Percentiles rank a stretch among this genome's conserved stretches.
Evolutionary conservation across 2,329 filamentous ascomycete genomes (phyloP).

Genomic region (Elsinoe perseae): DNA sequence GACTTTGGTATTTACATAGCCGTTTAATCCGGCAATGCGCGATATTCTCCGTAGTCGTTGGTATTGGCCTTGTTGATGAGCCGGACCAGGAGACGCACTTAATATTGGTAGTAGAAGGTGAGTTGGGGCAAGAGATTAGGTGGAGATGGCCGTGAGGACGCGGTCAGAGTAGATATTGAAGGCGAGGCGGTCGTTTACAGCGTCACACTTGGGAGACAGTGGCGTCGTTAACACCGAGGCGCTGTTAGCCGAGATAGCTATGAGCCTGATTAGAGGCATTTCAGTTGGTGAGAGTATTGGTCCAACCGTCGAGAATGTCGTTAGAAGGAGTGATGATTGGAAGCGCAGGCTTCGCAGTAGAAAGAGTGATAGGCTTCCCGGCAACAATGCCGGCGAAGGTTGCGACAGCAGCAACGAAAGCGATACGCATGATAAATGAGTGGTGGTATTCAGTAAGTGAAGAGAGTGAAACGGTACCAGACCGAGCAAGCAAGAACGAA

Average conservation of each 20-base stretch:
- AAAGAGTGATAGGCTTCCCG: not conserved
- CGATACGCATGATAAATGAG: not conserved
- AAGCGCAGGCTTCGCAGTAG: not conserved
- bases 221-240: conserved; percentile 25
- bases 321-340: not conserved
- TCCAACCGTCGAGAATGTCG: not conserved
- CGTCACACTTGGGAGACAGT: conserved; percentile 22
- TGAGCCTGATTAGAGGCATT: conserved; percentile 18
- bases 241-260: conserved; percentile 23
- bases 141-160: conserved; percentile 17
- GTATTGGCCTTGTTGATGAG: conserved; percentile 18
- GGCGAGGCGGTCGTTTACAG: conserved; percentile 19
- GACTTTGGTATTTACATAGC: conserved; percentile 23
- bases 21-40: conserved; percentile 28
- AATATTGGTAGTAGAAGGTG: conserved; percentile 18
- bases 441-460: not conserved
- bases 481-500: not conserved
- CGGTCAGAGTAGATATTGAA: conserved; percentile 24
- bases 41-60: conserved; percentile 20
- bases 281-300: not conserved
- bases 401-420: not conserved
- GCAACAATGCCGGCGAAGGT: not conserved
- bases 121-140: conserved; percentile 21
- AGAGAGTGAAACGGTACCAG: not conserved
- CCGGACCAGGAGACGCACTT: conserved; percentile 21